Base-by-base conservation (phyloP, 208 protist species). In the Tritrichomonas musculus region DNA sequence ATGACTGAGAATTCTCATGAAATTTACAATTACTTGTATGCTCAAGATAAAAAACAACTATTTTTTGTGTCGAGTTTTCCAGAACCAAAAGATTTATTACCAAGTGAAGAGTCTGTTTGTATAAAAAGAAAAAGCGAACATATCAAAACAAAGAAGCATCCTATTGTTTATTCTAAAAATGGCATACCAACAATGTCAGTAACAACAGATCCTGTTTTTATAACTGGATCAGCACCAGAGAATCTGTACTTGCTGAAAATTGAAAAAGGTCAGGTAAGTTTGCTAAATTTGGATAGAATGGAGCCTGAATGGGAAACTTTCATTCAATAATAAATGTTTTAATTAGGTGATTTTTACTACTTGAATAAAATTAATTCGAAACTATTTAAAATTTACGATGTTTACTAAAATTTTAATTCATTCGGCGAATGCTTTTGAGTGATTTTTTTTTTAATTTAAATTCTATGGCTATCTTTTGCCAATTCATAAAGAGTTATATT, bases 201-300 rank as follows among this genome's bases (percentile, higher is more conserved):
- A 14, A 82, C 73, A 82, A 82, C 73, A 50, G 73, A 82, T 50
- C 73, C 73, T n/a, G 73, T 82, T n/a, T 82, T n/a, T 30, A 82
- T 41, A 82, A 82, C 73, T 20, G 73, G 73, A 22, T 33, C 73
- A 11, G n/a, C n/a, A 20, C 4, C 39, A 8, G 73, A 82, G 3
- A 30, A 53, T 50, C 25, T 82, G 73, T 75, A 75, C 33, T 27
- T 75, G 3, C 44, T 75, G n/a, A n/a, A n/a, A n/a, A n/a, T n/a
- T n/a, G n/a, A n/a, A n/a, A n/a, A n/a, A n/a, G n/a, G n/a, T n/a
- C n/a, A n/a, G n/a, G n/a, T n/a, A n/a, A n/a, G n/a, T n/a, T n/a
- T n/a, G n/a, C n/a, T n/a, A n/a, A n/a, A n/a, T n/a, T n/a, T n/a
- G n/a, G n/a, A n/a, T n/a, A n/a, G n/a, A n/a, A n/a, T n/a, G n/a